Percentiles rank a stretch among this genome's conserved stretches.
Conservation (phyloP, 352 stramenopile genomes). For the Phytophthora pistaciae region DNA sequence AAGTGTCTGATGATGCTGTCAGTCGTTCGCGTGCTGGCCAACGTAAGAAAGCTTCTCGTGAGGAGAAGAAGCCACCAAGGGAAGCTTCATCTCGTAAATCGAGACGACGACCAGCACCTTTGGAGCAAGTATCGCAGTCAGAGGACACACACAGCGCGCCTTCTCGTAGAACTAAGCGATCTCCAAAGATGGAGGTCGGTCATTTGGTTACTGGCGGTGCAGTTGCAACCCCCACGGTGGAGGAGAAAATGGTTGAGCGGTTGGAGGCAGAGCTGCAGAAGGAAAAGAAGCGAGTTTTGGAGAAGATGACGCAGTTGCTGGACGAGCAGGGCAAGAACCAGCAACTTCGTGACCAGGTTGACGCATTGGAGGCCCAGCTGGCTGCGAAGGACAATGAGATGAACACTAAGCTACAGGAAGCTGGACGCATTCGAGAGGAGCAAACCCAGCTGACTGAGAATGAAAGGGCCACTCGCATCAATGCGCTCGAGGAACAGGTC, state of each 20-base stretch:
- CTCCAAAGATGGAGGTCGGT: conserved; percentile 38
- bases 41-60: neutral
- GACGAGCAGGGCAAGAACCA: conserved; percentile 76
- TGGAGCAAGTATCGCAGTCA: conserved; percentile 16
- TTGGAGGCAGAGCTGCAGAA: conserved; percentile 66
- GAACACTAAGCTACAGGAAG: conserved; percentile 21
- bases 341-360: conserved; percentile 54
- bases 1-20: neutral
- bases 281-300: conserved; percentile 74
- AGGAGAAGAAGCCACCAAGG: conserved; percentile 12
- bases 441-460: conserved; percentile 28
- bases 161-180: conserved; percentile 27
- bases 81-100: conserved; percentile 1
- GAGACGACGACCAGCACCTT: conserved; percentile 9
- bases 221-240: neutral
- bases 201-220: conserved; percentile 31
- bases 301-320: conserved; percentile 76
- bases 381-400: conserved; percentile 34
- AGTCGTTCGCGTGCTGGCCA: neutral
- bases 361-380: conserved; percentile 48
- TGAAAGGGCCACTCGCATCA: conserved; percentile 32
- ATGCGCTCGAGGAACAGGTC: conserved; percentile 43
- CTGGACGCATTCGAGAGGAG: conserved; percentile 31
- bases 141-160: conserved; percentile 13
- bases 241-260: conserved; percentile 20